Conservation (phyloP, 2,329 filamentous ascomycete species). For the Diaporthe sp. region DNA sequence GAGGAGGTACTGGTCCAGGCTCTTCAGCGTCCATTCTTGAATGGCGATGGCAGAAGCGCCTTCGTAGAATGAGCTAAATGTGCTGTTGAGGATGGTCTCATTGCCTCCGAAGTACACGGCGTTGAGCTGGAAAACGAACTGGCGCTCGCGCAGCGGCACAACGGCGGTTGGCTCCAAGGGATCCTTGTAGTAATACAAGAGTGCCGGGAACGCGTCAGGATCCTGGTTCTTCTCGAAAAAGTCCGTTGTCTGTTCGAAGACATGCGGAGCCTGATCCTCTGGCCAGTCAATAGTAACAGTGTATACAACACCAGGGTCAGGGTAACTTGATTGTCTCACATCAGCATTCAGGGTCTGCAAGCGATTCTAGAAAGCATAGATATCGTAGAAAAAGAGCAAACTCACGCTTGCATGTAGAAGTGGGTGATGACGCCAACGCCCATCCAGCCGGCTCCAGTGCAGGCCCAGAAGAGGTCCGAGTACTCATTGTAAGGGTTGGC, state of each 20-base stretch:
- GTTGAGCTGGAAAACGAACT: constrained; percentile 34
- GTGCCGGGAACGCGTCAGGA: constrained; percentile 30
- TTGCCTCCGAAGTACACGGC: constrained; percentile 38
- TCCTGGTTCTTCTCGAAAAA: constrained; percentile 35
- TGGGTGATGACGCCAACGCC: constrained; percentile 32
- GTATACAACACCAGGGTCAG: constrained; percentile 33
- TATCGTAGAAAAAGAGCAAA: not conserved
- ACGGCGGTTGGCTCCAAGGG: constrained; percentile 18
- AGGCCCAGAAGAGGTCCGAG: constrained; percentile 35
- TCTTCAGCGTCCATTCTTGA: constrained; percentile 22
- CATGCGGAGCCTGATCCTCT: constrained; percentile 25
- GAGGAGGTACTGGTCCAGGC: constrained; percentile 36
- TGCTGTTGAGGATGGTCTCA: constrained; percentile 14
- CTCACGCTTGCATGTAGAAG: constrained; percentile 38
- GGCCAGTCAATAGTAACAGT: constrained; percentile 30
- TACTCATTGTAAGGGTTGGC: constrained; percentile 38
- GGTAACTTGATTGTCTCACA: constrained; percentile 11
- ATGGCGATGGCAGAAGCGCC: constrained; percentile 23
- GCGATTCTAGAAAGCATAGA: not conserved
- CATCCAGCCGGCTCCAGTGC: constrained; percentile 37
- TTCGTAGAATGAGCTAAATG: constrained; percentile 28
- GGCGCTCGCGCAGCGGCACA: constrained; percentile 31
- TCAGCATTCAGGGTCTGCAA: not conserved
- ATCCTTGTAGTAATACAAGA: constrained; percentile 35
- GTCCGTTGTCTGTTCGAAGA: constrained; percentile 32